Evolutionary conservation across 140 eudicot species (phyloP), one percentile per base, ranked within the genome.

Genomic region (Stevia rebaudiana): DNA sequence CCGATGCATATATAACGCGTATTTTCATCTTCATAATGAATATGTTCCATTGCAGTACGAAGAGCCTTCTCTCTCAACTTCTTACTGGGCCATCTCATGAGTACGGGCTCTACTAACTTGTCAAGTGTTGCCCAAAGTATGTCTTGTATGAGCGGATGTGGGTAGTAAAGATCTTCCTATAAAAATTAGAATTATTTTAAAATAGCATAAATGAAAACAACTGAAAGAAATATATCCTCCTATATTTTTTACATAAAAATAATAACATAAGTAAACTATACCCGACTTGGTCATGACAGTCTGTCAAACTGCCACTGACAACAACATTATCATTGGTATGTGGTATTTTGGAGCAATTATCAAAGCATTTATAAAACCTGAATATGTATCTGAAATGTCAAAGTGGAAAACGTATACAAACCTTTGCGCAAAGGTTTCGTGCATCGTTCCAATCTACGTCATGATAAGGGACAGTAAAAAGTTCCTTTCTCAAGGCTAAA

Each of bases 121-220:
- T 92, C 80, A 67, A 92, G 90, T 49, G 90, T 55, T 65, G 79
- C 82, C 99, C 99, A 92, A 47, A 92, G 90, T 56, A 92, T 52
- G 76, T 92, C 97, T 63, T 92, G 99, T 43, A 92, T 19, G n/a
- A 83, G 25, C 52, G 99, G 99, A 40, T 85, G 99, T 25, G 94
- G 96, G 70, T 92, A 92, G 75, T 85, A 92, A 63, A 92, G 91
- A 75, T 92, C 98, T 78, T 88, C 99, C 99, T 92, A 90, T 76
- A 80, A 39, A 31, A 60, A 61, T 40, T 22, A 63, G 3, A 13
- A 11, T 19, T 41, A 64, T 22, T 19, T 28, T 15, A 47, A 35
- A 60, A 61, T 70, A 36, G 69, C 36, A 25, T 18, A 21, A 31
- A 36, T 9, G 18, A 31, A 31, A 60, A 22, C 51, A 59, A 23